Base-by-base conservation (phyloP, 345 rosid genomes). In the Euphorbia peplus region DNA sequence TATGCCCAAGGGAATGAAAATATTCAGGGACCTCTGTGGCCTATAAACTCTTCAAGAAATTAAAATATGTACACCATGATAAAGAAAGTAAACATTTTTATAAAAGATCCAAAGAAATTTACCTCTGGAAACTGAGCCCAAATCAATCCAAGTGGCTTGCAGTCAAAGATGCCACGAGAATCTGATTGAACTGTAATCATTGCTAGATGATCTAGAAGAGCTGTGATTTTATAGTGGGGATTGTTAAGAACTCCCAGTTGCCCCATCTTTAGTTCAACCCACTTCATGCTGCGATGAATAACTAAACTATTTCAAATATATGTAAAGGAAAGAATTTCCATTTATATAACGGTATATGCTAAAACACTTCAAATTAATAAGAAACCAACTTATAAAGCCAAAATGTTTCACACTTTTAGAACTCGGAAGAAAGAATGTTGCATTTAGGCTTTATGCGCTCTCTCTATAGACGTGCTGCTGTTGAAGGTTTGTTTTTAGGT, bases 261-360 rank as follows among this genome's bases (percentile, higher is more conserved):
- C 76, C 75, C 92, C 99, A 95, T 95, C 87, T 95, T 95, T 83
- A 95, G 69, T 79, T 90, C 99, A 76, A 95, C 93, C 99, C 97
- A 88, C 80, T 85, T 91, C 99, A 91, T 91, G 86, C 99, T 90
- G 83, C 74, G 80, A 55, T 19, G 51, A 5, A 14, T 19, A 29
- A n/a, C 19, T 48, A 24, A 65, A 50, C 2, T 22, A 32, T 32
- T 19, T 51, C 47, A 51, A 11, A 32, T 19, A 63, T 4, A 29
- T 14, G 32, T 21, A 48, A 30, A 15, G 3, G 2, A 30, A 65
- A 39, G 55, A 46, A 18, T 46, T 46, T 28, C 50, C 21, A 30
- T 50, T 50, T 42, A 64, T 32, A 30, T 65, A 1, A 48, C 16
- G 19, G 32, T 4, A 24, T 15, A 51, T 32, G 47, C 21, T 12